Evolutionary conservation across 768 basidiomycete genomes (phyloP).

Genomic region (Phaeolepiota aurea): DNA sequence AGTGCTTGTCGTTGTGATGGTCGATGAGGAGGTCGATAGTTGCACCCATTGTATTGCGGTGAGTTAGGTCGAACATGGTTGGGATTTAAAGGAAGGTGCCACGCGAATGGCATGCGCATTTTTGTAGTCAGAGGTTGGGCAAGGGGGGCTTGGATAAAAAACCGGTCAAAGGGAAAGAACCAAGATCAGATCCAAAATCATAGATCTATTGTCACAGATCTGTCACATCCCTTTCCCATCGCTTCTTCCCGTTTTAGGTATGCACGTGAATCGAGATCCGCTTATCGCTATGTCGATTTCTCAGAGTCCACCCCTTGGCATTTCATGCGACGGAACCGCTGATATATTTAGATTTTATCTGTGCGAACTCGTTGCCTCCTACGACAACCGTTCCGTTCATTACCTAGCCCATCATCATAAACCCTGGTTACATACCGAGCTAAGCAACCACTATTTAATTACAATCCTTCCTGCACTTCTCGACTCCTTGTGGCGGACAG

Average conservation of each 20-base stretch:
- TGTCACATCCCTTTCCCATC: slow-evolving; percentile 18
- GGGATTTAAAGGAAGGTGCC: slow-evolving; percentile 9
- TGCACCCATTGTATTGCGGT: slow-evolving; percentile 11
- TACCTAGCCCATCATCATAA: no score
- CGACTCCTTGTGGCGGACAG: not conserved
- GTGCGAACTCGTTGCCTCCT: no score
- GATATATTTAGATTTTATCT: no score
- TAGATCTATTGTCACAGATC: slow-evolving; percentile 6
- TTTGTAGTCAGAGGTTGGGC: not conserved
- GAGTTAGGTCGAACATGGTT: slow-evolving; percentile 11
- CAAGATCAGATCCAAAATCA: not conserved
- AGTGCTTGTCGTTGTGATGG: slow-evolving; percentile 15
- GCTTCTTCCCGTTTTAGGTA: slow-evolving; percentile 13
- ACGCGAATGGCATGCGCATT: slow-evolving; percentile 13
- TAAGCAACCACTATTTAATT: no score
- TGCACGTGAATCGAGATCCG: slow-evolving; percentile 18
- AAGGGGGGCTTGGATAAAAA: no score
- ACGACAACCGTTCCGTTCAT: no score
- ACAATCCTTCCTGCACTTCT: not conserved
- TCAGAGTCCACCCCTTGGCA: slow-evolving; percentile 8
- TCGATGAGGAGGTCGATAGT: slow-evolving; percentile 18
- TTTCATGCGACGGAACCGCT: no score
- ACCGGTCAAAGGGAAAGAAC: not conserved
- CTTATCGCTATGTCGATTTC: slow-evolving; percentile 16
- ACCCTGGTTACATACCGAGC: no score